These are phyloP conservation scores for Herpetomonas tarakana DNA, from an alignment of 208 protist genomes.

Conservation along the genomic window DNA sequence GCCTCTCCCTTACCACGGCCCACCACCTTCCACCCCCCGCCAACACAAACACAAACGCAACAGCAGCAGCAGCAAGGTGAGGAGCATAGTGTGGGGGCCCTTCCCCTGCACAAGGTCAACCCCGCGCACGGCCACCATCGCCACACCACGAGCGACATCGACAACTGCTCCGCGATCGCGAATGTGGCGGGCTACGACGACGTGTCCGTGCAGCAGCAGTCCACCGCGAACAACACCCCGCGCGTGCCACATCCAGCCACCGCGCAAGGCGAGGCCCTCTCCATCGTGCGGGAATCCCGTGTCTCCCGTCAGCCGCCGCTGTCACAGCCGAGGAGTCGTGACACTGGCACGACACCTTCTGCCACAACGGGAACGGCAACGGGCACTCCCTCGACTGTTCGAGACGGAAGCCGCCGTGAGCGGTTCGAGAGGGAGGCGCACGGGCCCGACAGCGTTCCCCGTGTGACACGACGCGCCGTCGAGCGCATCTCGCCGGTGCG, in stretches of 20 bases:
- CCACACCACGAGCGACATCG: too few relatives aligned
- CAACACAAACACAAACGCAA: background rate
- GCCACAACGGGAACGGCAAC: too few relatives aligned
- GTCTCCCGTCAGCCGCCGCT: background rate
- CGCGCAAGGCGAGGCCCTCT: background rate
- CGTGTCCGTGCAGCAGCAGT: background rate
- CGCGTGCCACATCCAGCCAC: background rate
- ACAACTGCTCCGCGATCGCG: background rate
- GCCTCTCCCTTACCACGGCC: background rate
- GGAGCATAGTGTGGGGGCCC: too few relatives aligned
- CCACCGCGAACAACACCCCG: slow-evolving; percentile 2
- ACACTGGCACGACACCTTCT: background rate
- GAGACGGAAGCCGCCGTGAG: background rate
- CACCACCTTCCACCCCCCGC: background rate
- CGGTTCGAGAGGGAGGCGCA: background rate
- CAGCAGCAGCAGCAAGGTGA: too few relatives aligned
- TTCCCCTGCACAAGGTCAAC: background rate
- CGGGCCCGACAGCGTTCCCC: background rate
- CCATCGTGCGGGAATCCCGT: background rate
- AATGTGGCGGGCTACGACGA: background rate
- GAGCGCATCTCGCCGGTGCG: too few relatives aligned
- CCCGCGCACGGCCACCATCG: background rate
- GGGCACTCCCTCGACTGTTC: too few relatives aligned
- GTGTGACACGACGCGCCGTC: background rate
- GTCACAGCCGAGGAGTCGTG: background rate